A percentile compares a stretch with the other conserved stretches of the same genome.
Conservation (phyloP, 1,139 yeast genomes). For the Hemisphaericaspora xylofermentans region DNA sequence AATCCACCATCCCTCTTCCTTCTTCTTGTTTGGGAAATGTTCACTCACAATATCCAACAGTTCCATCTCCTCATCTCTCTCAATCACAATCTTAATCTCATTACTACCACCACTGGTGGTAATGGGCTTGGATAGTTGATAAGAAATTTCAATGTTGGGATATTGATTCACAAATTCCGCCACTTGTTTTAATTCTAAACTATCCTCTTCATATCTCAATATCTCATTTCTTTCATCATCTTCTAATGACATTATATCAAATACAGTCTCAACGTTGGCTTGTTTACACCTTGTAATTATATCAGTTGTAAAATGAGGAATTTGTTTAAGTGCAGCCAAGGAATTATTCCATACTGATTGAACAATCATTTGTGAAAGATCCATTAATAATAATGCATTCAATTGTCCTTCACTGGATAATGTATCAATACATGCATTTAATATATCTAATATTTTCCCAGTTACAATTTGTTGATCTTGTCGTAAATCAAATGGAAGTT, state of each 20-base stretch:
- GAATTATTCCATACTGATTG: conserved; percentile 80
- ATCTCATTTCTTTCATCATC: conserved; percentile 71
- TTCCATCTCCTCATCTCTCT: conserved; percentile 78
- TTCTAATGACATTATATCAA: conserved; percentile 83
- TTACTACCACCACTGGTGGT: conserved; percentile 49
- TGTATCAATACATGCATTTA: conserved; percentile 72
- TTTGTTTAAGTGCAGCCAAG: conserved; percentile 62
- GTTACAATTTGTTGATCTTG: conserved; percentile 58
- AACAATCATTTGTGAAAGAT: conserved; percentile 81
- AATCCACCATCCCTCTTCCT: conserved; percentile 86
- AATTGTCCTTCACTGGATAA: conserved; percentile 78
- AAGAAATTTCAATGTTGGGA: conserved; percentile 78
- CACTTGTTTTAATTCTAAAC: conserved; percentile 53
- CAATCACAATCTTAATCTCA: conserved; percentile 51
- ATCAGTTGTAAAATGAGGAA: conserved; percentile 62
- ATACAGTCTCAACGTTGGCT: conserved; percentile 65
- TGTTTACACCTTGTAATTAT: conserved; percentile 59
- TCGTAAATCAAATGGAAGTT: conserved; percentile 53
- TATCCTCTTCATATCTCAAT: conserved; percentile 57
- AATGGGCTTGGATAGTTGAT: conserved; percentile 40
- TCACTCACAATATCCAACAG: conserved; percentile 58
- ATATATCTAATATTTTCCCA: conserved; percentile 46
- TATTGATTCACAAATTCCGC: conserved; percentile 88
- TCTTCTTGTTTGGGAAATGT: conserved; percentile 53
- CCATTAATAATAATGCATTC: conserved; percentile 82